Conservation (phyloP, 2,329 filamentous ascomycete species). For the Hypoxylon sp. region DNA sequence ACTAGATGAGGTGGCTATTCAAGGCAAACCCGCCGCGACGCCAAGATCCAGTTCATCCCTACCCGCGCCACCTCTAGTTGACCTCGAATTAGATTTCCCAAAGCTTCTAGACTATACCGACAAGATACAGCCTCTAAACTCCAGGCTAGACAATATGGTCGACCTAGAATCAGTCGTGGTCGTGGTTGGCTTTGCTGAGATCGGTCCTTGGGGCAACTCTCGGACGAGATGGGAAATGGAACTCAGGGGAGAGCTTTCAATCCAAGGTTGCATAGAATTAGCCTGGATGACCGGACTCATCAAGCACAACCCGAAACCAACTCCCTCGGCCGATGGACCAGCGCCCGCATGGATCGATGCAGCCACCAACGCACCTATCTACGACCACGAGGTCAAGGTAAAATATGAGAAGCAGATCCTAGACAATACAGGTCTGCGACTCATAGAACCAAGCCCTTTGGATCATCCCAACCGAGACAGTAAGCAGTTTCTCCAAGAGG, state of each 20-base stretch:
- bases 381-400: conserved; percentile 44
- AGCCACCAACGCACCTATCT: conserved; percentile 40
- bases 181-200: conserved; percentile 51
- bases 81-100: conserved; percentile 40
- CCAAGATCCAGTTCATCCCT: conserved; percentile 11
- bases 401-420: conserved; percentile 47
- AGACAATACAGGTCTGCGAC: conserved; percentile 47
- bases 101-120: conserved; percentile 39
- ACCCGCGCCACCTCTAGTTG: conserved; percentile 54
- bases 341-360: conserved; percentile 66
- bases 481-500: conserved; percentile 47
- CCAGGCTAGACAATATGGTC: conserved; percentile 48
- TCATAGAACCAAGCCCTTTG: conserved; percentile 42
- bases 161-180: conserved; percentile 51
- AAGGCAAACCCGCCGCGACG: conserved; percentile 10
- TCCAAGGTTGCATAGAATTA: conserved; percentile 77
- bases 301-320: conserved; percentile 72
- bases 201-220: conserved; percentile 72
- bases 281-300: conserved; percentile 79
- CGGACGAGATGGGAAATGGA: conserved; percentile 79
- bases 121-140: conserved; percentile 35
- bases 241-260: conserved; percentile 70
- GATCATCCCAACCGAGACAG: conserved; percentile 39
- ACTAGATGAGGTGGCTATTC: conserved; percentile 20
- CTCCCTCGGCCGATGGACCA: conserved; percentile 65